phyloP scores from a whole-genome alignment of 257 asterid genomes.

The Primulina huaijiensis region DNA sequence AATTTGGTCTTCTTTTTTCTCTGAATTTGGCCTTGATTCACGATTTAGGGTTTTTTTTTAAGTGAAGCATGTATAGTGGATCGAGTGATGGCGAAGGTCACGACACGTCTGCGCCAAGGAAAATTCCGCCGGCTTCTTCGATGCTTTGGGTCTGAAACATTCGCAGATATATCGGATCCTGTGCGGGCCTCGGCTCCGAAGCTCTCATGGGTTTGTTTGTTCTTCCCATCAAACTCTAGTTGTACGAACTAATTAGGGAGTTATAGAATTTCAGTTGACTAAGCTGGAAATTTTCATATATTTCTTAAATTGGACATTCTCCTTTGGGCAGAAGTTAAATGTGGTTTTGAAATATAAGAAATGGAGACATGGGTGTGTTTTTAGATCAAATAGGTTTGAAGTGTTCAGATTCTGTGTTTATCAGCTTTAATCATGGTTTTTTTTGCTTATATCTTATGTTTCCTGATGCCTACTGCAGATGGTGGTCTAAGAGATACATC shows the following conservation, averaged over 20 bases:
- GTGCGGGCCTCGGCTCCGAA: conserved; percentile 98
- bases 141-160: conserved; percentile 99
- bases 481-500: conserved; percentile 68
- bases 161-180: conserved; percentile 96
- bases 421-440: conserved; percentile 10
- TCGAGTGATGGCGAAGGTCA: conserved; percentile 77
- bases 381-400: background rate
- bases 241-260: background rate
- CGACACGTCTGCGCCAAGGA: conserved; percentile 52
- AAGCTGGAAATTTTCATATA: background rate
- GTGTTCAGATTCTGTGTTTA: background rate
- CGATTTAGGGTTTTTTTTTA: conserved; percentile 21
- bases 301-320: background rate
- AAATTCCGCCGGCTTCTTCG: conserved; percentile 85
- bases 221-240: background rate
- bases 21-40: background rate
- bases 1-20: no score
- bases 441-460: conserved; percentile 9
- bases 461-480: conserved; percentile 37
- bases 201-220: conserved; percentile 84
- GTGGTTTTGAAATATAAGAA: background rate
- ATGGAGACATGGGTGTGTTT: background rate
- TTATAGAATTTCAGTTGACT: background rate
- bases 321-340: background rate
- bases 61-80: conserved; percentile 62